Evolutionary conservation across 2,329 filamentous ascomycete genomes (phyloP).

Genomic region (Fusarium penzigii): DNA sequence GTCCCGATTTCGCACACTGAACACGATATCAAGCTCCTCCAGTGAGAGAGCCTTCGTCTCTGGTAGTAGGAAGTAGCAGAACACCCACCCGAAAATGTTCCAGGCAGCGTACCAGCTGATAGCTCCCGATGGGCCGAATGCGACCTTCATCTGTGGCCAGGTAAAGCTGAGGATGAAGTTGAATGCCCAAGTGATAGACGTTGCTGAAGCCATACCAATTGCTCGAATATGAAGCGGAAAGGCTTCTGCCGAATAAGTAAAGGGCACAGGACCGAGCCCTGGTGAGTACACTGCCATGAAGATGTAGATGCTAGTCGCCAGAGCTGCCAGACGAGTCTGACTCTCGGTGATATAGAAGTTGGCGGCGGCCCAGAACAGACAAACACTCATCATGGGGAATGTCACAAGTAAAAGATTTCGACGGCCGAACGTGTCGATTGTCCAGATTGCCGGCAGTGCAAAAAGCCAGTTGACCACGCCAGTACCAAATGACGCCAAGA

Average conservation of each 20-base stretch:
- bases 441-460: conserved; percentile 35
- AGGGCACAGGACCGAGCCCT: conserved; percentile 38
- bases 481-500: conserved; percentile 36
- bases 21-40: conserved; percentile 52
- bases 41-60: conserved; percentile 53
- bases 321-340: conserved; percentile 25
- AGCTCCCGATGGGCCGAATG: conserved; percentile 30
- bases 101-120: conserved; percentile 49
- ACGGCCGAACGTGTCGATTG: conserved; percentile 53
- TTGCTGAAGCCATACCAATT: conserved; percentile 40
- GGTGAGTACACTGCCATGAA: conserved; percentile 40
- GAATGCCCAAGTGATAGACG: conserved; percentile 37
- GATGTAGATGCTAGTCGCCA: conserved; percentile 36
- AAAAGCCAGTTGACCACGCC: conserved; percentile 53
- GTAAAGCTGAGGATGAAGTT: conserved; percentile 37
- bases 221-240: conserved; percentile 39
- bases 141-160: conserved; percentile 32
- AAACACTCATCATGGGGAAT: conserved; percentile 34
- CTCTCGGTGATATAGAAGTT: conserved; percentile 23
- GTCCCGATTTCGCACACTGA: conserved; percentile 42
- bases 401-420: conserved; percentile 44
- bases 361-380: conserved; percentile 32
- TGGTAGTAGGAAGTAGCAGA: conserved; percentile 52
- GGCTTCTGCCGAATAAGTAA: conserved; percentile 40
- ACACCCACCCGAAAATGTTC: conserved; percentile 46